Evolutionary conservation across 2,329 filamentous ascomycete genomes (phyloP), one percentile per base, ranked within the genome.

Genomic region (Rosellinia necatrix): DNA sequence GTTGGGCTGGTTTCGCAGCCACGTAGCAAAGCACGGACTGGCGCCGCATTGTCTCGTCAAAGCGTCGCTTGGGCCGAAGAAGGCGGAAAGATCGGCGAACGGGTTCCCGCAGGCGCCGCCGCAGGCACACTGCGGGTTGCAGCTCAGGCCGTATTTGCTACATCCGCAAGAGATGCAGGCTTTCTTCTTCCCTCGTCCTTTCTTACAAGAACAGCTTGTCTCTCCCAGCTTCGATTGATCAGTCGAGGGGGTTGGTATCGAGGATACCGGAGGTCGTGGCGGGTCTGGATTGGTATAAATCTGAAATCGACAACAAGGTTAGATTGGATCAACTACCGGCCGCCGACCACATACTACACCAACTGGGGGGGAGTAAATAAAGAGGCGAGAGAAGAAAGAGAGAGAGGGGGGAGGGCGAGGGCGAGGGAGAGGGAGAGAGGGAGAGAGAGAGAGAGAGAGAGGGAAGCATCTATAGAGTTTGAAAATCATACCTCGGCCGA

Each of bases 161-260:
- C 70, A 72, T 44, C 60, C 67, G 21, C 70, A 72, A n/a, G 65
- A 65, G 15, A 64, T 58, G 42, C 70, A 72, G 19, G 66, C 63
- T 49, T 69, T 71, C 61, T 71, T 72, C 56, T 70, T 70, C 2
- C 70, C 70, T 3, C 70, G 68, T 8, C 68, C 68, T 32, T 69
- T 72, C 37, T 71, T 72, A 49, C 70, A 72, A 19, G 67, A 62
- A 46, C 70, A 72, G 47, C 64, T 67, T 15, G 63, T 63, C 43
- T 69, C 67, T 24, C 51, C 63, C 35, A 44, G 60, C 50, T 61
- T 68, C 48, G 53, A 63, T 49, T 53, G 64, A 37, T 69, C 69
- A 46, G 62, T 57, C 30, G 64, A 65, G 22, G 65, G 64, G 9
- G 65, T 64, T n/a, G 66, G 64, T 40, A 68, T 58, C 6, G 66